Conservation (phyloP, 495 filamentous ascomycete species). For the Aspergillus cavernicola region DNA sequence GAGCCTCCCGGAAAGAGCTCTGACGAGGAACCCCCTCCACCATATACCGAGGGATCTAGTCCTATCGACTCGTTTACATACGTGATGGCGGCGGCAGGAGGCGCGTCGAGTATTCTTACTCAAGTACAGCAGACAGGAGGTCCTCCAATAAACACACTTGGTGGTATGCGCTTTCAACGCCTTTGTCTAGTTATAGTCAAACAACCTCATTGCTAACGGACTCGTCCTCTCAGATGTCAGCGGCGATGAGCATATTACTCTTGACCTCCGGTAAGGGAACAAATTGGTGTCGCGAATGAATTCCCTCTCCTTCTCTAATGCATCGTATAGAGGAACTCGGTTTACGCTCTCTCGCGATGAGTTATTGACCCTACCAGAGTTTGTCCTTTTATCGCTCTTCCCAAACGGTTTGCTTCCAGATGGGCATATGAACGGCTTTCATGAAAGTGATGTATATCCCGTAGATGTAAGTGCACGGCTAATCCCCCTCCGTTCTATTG, state of each 20-base stretch:
- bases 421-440: constrained; percentile 89
- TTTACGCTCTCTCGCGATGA: constrained; percentile 94
- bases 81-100: constrained; percentile 96
- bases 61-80: constrained; percentile 92
- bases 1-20: constrained; percentile 63
- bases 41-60: constrained; percentile 90
- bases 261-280: constrained; percentile 77
- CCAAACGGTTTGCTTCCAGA: constrained; percentile 97
- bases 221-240: constrained; percentile 59
- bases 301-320: constrained; percentile 17
- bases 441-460: constrained; percentile 89
- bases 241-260: constrained; percentile 90
- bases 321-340: constrained; percentile 67
- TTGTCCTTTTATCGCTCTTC: constrained; percentile 96
- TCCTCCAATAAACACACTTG: constrained; percentile 80
- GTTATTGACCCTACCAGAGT: constrained; percentile 91
- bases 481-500: constrained; percentile 19
- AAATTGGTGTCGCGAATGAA: background rate
- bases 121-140: constrained; percentile 90
- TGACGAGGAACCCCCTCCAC: constrained; percentile 92
- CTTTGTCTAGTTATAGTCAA: background rate
- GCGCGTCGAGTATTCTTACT: constrained; percentile 96
- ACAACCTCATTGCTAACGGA: constrained; percentile 12
- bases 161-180: constrained; percentile 56
- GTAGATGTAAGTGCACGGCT: constrained; percentile 74